These are phyloP conservation scores for Lophium mytilinum DNA, from an alignment of 495 filamentous ascomycete species.

Conservation along the genomic window DNA sequence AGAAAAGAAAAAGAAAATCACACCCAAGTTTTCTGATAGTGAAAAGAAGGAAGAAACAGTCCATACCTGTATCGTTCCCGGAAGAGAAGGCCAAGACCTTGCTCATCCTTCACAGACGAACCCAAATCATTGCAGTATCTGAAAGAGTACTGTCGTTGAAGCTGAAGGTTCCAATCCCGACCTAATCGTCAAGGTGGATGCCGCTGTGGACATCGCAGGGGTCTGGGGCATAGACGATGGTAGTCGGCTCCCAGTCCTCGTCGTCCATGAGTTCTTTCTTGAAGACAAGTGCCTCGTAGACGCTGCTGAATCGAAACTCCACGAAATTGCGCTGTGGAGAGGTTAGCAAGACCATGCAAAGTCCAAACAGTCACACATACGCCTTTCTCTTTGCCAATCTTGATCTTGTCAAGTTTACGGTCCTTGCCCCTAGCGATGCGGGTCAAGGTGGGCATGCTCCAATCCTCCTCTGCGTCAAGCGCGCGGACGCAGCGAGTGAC, in stretches of 20 bases:
- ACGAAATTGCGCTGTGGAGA: slow-evolving; percentile 31
- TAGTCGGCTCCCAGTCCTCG: slow-evolving; percentile 40
- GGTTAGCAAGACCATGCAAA: background rate
- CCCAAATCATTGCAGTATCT: no score
- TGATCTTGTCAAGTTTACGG: slow-evolving; percentile 36
- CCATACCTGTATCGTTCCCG: no score
- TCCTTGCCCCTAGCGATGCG: slow-evolving; percentile 28
- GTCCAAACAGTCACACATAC: slow-evolving; percentile 25
- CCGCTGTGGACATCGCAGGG: slow-evolving; percentile 31
- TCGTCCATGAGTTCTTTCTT: slow-evolving; percentile 30
- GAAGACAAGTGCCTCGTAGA: slow-evolving; percentile 39
- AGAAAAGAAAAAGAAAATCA: no score
- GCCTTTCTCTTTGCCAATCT: slow-evolving; percentile 27
- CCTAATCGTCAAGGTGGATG: slow-evolving; percentile 1
- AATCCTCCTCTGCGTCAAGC: slow-evolving; percentile 33
- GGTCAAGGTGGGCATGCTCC: slow-evolving; percentile 27
- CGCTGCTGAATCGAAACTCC: slow-evolving; percentile 37
- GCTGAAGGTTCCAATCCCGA: no score
- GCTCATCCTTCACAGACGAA: no score
- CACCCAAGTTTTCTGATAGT: no score
- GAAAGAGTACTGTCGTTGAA: no score
- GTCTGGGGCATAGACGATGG: slow-evolving; percentile 36
- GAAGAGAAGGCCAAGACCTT: no score
- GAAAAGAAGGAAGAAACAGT: no score
- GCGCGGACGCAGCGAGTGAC: slow-evolving; percentile 38